phyloP scores from a whole-genome alignment of 2,329 filamentous ascomycete genomes.

The Xenosphaeropsis pyriputrescens region DNA sequence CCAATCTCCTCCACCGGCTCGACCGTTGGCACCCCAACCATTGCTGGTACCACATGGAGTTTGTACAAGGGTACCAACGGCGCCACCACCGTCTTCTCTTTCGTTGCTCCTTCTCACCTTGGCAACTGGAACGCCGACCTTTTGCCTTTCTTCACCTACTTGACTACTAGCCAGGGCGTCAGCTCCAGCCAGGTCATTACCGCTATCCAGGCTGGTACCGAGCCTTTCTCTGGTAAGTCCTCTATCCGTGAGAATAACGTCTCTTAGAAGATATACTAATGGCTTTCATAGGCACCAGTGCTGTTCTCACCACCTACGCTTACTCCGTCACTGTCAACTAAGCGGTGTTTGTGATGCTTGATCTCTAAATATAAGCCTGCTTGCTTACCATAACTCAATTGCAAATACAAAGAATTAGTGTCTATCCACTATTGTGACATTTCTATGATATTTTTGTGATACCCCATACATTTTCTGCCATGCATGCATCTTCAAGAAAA shows the following conservation, averaged over 20 bases:
- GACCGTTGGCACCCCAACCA: conserved; percentile 34
- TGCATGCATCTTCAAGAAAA: too few species aligned
- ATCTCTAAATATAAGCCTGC: too few species aligned
- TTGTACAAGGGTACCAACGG: conserved; percentile 48
- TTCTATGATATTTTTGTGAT: too few species aligned
- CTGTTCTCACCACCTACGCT: conserved; percentile 24
- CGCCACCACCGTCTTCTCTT: conserved; percentile 44
- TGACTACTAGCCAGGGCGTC: conserved; percentile 31
- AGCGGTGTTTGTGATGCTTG: too few species aligned
- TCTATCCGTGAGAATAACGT: too few species aligned
- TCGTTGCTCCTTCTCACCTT: conserved; percentile 31
- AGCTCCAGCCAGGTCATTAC: conserved; percentile 34
- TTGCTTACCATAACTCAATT: too few species aligned
- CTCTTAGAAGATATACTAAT: too few species aligned
- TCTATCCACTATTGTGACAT: too few species aligned
- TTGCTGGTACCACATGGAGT: conserved; percentile 39
- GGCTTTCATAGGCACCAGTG: conserved; percentile 15
- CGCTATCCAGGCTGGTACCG: conserved; percentile 37
- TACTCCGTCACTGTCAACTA: conserved; percentile 10
- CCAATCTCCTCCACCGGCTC: conserved; percentile 37
- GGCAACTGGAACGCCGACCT: conserved; percentile 41
- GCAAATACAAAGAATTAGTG: too few species aligned
- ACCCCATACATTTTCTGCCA: too few species aligned
- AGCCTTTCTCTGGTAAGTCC: conserved; percentile 32
- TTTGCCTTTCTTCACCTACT: conserved; percentile 39